phyloP scores from a whole-genome alignment of 768 basidiomycete species.

The Russula vinacea region DNA sequence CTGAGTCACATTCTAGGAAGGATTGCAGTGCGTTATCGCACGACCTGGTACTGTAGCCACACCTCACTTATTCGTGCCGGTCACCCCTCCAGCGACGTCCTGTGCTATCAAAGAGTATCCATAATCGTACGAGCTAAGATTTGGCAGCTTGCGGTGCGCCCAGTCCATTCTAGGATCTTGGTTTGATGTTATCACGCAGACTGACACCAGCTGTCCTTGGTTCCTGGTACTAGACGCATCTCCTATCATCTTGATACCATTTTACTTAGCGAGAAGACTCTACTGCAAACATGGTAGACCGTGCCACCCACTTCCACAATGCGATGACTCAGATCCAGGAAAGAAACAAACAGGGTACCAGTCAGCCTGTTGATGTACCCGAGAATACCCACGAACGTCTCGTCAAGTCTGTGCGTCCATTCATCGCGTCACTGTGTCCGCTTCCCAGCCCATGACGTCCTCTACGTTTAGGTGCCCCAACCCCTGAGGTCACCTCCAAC shows the following conservation, averaged over 20 bases:
- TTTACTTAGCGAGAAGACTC: background rate
- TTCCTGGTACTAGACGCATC: background rate
- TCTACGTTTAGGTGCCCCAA: slow-evolving; percentile 56
- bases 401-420: slow-evolving; percentile 37
- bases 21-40: background rate
- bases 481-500: slow-evolving; percentile 63
- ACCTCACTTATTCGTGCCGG: background rate
- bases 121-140: background rate
- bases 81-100: background rate
- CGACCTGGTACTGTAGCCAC: background rate
- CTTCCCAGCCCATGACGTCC: background rate
- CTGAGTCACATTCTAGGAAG: background rate
- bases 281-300: slow-evolving; percentile 23
- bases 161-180: background rate
- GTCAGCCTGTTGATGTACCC: slow-evolving; percentile 23
- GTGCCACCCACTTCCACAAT: slow-evolving; percentile 29
- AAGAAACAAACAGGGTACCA: slow-evolving; percentile 34
- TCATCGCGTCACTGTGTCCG: background rate
- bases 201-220: background rate
- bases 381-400: slow-evolving; percentile 36
- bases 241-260: background rate
- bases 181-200: background rate
- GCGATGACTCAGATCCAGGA: slow-evolving; percentile 35
- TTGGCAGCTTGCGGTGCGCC: slow-evolving; percentile 7
- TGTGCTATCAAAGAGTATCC: background rate